A percentile compares a stretch with the other conserved stretches of the same genome.
Evolutionary conservation across 352 stramenopile genomes (phyloP).

Genomic region (Blastocystis sp.): DNA sequence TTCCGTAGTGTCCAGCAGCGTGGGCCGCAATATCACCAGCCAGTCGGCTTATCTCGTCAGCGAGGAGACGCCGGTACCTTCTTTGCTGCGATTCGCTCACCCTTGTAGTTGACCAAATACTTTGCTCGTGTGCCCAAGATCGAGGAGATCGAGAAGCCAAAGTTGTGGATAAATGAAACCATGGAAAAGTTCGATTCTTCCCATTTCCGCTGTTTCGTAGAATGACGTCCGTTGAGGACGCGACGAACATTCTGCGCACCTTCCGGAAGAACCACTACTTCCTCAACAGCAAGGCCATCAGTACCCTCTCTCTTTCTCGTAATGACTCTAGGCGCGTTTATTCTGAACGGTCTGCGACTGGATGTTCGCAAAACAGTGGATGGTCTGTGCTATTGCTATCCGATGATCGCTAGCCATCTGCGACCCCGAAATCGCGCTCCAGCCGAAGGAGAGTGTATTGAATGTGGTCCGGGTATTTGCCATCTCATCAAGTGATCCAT

Average conservation of each 20-base stretch:
- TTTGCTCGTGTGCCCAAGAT: constrained; percentile 15
- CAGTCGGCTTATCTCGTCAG: constrained; percentile 63
- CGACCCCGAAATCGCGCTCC: background rate
- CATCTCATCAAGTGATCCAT: background rate
- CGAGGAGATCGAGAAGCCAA: constrained; percentile 30
- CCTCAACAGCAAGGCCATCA: constrained; percentile 36
- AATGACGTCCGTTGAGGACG: constrained; percentile 51
- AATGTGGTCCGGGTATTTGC: background rate
- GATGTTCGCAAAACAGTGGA: constrained; percentile 33
- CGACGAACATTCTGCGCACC: background rate
- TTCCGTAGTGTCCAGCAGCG: constrained; percentile 2
- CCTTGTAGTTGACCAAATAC: constrained; percentile 17
- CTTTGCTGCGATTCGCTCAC: background rate
- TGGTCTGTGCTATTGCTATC: background rate
- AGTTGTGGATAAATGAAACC: constrained; percentile 49
- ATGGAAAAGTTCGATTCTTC: constrained; percentile 18
- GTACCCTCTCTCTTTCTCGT: background rate
- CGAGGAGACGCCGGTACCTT: constrained; percentile 49
- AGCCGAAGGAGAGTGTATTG: background rate
- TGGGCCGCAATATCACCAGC: constrained; percentile 53
- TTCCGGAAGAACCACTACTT: constrained; percentile 48
- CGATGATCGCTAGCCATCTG: background rate
- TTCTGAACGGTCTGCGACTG: background rate
- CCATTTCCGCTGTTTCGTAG: background rate
- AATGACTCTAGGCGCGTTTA: constrained; percentile 34